Base-by-base conservation (phyloP, 495 filamentous ascomycete genomes). In the Xylaria bambusicola region DNA sequence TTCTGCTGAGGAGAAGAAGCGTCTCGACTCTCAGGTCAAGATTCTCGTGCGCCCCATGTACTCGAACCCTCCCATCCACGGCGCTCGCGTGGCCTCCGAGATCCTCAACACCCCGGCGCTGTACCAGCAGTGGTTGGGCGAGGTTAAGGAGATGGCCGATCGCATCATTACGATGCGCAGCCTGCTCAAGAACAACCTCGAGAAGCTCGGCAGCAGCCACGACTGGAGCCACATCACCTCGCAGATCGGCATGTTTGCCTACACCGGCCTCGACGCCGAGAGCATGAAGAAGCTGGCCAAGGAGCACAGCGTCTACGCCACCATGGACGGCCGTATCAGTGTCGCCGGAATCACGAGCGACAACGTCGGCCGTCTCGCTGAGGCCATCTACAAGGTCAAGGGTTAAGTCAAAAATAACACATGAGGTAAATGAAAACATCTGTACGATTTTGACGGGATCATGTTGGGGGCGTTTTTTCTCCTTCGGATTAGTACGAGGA, bases 171-270 rank as follows among this genome's bases (percentile, higher is more conserved):
- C 85, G 73, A 98, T 98, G 94, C 90, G 94, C 60, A 86, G 90
- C 48, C 81, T 95, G 36, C 86, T 98, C 64, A 93, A 94, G 81
- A 83, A 88, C 68, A 94, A 96, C 79, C 86, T 98, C 41, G 91
- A 97, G 85, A 87, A 89, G 74, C 85, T 95, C 58, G 94, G 93
- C 65, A 92, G 88, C 80, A 91, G 91, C 82, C 92, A 94, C 76
- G 90, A 97, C 78, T 98, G 94, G 94, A 88, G 86, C 75, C 94
- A 98, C 81, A 98, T 98, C 77, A 98, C 94, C 54, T 91, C 82
- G 73, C 93, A 93, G 83, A 98, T 98, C 64, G 94, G 94, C 77
- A 98, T 98, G 94, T 98, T 98, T 70, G 93, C 93, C 66, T 98
- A 94, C 81, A 98, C 94, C 31, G 94, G 94, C 49, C 78, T 98